Evolutionary conservation across 306 rosid genomes (phyloP).

Genomic region (Pueraria montana): DNA sequence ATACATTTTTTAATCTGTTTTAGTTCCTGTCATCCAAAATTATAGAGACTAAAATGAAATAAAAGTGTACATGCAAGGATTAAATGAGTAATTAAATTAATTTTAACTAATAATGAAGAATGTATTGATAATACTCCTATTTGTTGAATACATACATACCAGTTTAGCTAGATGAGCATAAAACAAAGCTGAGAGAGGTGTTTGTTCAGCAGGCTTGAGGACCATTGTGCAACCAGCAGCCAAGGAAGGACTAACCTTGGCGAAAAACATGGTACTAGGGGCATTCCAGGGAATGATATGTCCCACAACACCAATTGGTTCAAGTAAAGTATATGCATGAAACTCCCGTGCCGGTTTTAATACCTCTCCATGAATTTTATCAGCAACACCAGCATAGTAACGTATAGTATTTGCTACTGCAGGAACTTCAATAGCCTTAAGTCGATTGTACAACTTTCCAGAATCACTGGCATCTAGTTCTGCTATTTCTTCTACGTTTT

Average conservation of each 20-base stretch:
- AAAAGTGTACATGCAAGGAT: no score
- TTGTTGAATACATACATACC: conserved; percentile 52
- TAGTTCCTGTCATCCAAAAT: no score
- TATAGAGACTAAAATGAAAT: no score
- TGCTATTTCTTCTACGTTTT: conserved; percentile 72
- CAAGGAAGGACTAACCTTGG: conserved; percentile 72
- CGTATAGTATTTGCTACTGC: conserved; percentile 50
- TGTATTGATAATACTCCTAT: neutral
- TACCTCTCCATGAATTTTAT: conserved; percentile 78
- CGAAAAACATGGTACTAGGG: conserved; percentile 58
- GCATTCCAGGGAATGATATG: conserved; percentile 90
- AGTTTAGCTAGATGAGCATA: conserved; percentile 77
- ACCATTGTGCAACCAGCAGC: conserved; percentile 91
- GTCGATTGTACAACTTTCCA: conserved; percentile 54
- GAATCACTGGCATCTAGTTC: conserved; percentile 73
- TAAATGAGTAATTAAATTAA: no score
- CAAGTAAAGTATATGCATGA: conserved; percentile 75
- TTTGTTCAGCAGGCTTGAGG: conserved; percentile 88
- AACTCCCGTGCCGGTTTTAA: conserved; percentile 59
- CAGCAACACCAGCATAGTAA: conserved; percentile 91
- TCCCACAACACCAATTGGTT: conserved; percentile 87
- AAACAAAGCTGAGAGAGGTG: conserved; percentile 81
- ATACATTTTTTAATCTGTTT: no score
- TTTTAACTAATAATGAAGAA: no score
- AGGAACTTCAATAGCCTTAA: conserved; percentile 66